phyloP scores from a whole-genome alignment of 129 eudicot genomes.

The Arctium minus region DNA sequence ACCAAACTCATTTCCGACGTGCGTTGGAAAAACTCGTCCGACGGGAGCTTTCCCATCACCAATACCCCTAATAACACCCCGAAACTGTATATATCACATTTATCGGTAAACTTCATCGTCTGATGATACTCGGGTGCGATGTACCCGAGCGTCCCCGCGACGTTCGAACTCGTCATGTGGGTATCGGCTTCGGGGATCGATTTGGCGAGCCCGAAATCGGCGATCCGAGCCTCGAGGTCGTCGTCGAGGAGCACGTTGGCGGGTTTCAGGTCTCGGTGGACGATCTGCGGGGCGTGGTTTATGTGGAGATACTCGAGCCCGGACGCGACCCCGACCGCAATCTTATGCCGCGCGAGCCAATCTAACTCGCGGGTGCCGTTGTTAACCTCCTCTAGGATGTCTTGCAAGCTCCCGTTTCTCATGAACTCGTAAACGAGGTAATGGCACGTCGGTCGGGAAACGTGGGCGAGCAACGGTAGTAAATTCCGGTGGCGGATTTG shows the following conservation, averaged over 20 bases:
- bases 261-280: constrained; percentile 90
- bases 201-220: constrained; percentile 92
- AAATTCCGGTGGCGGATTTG: constrained; percentile 75
- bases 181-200: constrained; percentile 65
- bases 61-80: constrained; percentile 70
- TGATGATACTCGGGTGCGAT: constrained; percentile 88
- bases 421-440: constrained; percentile 81
- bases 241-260: constrained; percentile 79
- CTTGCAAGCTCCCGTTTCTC: constrained; percentile 91
- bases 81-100: constrained; percentile 80
- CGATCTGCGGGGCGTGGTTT: constrained; percentile 50
- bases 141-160: constrained; percentile 88
- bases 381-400: constrained; percentile 39
- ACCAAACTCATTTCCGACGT: constrained; percentile 59
- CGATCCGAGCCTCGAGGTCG: constrained; percentile 87
- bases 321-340: constrained; percentile 66
- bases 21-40: constrained; percentile 59
- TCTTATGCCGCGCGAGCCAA: constrained; percentile 57
- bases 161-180: constrained; percentile 63
- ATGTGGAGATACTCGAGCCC: constrained; percentile 89
- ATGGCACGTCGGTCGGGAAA: constrained; percentile 70
- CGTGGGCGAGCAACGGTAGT: constrained; percentile 68
- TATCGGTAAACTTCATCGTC: constrained; percentile 75
- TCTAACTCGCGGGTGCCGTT: constrained; percentile 50
- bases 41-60: constrained; percentile 75